Base-by-base conservation (phyloP, 2,329 filamentous ascomycete species). In the Alternaria gaisen region DNA sequence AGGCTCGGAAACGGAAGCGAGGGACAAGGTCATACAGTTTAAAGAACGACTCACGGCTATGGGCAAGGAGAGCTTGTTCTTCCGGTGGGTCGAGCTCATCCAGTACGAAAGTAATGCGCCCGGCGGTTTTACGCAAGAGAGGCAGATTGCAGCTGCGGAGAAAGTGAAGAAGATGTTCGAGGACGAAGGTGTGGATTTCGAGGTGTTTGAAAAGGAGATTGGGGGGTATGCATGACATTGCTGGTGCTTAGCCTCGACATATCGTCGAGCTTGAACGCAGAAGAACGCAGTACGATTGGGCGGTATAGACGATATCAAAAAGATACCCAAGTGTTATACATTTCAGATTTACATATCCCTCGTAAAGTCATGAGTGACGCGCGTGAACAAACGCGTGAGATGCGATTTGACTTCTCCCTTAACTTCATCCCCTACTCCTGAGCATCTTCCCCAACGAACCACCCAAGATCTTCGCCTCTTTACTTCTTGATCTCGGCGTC, bases 61-160 rank as follows among this genome's bases (percentile, higher is more conserved):
- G 78, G 93, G 91, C 43, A 97, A 97, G 80, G 94, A 97, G 77
- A 88, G 91, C 65, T 78, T 97, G 54, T 97, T 97, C 81, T 97
- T 91, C 81, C 88, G 90, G 56, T 97, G 93, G 93, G 91, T 97
- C 50, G 94, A 97, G 81, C 86, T 96, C 73, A 89, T 97, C 51
- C 93, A 97, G 80, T 96, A 88, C 72, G 93, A 97, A 80, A 90
- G 91, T 42, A 90, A 88, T 36, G 86, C 87, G 67, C 91, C 93
- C 0, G 92, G 90, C 18, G 92, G 91, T 0, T 96, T 97, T 73
- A 91, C 90, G 1, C 81, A 84, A 0, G 90, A 93, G 74, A 86
- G 88, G 72, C 93, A 97, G 79, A 83, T 87, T 57, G 86, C 83
- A 43, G 90, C 91, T 1, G 92, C 92, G 60, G 81, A 87, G 65